Evolutionary conservation across 495 filamentous ascomycete species (phyloP).

Genomic region (Neohortaea acidophila): DNA sequence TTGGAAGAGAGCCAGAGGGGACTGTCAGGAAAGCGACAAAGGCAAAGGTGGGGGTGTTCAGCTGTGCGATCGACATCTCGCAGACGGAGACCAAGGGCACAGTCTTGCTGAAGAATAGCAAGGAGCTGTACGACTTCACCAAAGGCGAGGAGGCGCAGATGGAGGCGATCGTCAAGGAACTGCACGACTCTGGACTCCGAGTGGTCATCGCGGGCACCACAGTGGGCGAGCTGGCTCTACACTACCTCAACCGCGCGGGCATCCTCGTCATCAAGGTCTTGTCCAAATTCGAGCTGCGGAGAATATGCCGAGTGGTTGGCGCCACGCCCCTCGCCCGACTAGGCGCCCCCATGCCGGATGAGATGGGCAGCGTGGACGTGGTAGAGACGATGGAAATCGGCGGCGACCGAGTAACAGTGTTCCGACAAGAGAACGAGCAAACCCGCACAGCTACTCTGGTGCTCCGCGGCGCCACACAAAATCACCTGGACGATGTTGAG

Average conservation of each 20-base stretch:
- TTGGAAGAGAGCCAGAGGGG: constrained; percentile 77
- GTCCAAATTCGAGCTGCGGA: constrained; percentile 91
- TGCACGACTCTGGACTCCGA: constrained; percentile 82
- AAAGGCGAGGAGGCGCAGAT: constrained; percentile 91
- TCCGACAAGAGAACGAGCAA: constrained; percentile 85
- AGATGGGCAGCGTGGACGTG: constrained; percentile 90
- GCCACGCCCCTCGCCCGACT: constrained; percentile 89
- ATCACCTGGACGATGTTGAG: constrained; percentile 95
- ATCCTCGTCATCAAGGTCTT: constrained; percentile 95
- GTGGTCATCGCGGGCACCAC: constrained; percentile 84
- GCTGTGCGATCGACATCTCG: constrained; percentile 85
- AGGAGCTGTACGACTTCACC: constrained; percentile 97
- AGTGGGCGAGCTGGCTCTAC: constrained; percentile 86
- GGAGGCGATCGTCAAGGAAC: constrained; percentile 80
- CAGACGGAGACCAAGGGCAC: constrained; percentile 99
- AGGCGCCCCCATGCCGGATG: constrained; percentile 97
- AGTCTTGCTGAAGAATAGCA: constrained; percentile 89
- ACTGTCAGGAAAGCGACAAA: constrained; percentile 72
- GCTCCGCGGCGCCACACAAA: constrained; percentile 89
- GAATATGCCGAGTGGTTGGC: constrained; percentile 89
- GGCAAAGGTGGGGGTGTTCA: constrained; percentile 94
- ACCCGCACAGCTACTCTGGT: constrained; percentile 92
- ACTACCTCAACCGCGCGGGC: constrained; percentile 93
- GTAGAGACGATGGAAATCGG: constrained; percentile 98
- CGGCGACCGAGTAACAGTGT: constrained; percentile 95